Evolutionary conservation across 768 basidiomycete genomes (phyloP), one percentile per base, ranked within the genome.

Genomic region (Lepiota venenata): DNA sequence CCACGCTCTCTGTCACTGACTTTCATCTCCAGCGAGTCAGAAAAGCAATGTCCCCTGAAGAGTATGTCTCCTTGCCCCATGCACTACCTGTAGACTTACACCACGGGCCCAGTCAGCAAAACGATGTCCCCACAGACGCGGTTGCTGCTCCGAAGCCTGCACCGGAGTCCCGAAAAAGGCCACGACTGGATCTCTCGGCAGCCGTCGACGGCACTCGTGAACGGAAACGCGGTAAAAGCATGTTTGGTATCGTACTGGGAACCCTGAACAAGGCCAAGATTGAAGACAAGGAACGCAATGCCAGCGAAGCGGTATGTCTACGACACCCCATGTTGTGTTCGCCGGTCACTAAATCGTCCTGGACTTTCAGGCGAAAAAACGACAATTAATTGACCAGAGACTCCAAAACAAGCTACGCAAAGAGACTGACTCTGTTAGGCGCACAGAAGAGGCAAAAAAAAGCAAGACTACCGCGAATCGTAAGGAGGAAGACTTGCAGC

Each of bases 251-350:
- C 60, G 75, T 91, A 59, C 70, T 93, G 54, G 88, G 88, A 49
- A 93, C 90, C 60, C 80, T 93, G 57, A 89, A 86, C 73, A 89
- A 88, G 76, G 91, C 91, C 59, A 91, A 91, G 74, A 85, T 80
- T 60, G 90, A 93, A 74, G 90, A 91, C 69, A 86, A 88, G 66
- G 84, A 88, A 75, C 77, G 89, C 56, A 89, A 79, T 65, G 84
- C 85, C n/a, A 91, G 88, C 69, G 90, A 93, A 62, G 88, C 90
- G 63, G 90, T 91, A 56, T 45, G 72, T 67, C 71, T 69, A 37
- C 22, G 3, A 32, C 38, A 16, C 44, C n/a, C 18, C 22, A 21
- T 48, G n/a, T 36, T 37, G 3, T 55, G 39, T 12, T 32, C 40
- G 49, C 47, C 25, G 16, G 18, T 41, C 18, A 43, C 37, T 32